These are phyloP conservation scores for Durio zibethinus DNA, from an alignment of 345 rosid species.

Conservation along the genomic window DNA sequence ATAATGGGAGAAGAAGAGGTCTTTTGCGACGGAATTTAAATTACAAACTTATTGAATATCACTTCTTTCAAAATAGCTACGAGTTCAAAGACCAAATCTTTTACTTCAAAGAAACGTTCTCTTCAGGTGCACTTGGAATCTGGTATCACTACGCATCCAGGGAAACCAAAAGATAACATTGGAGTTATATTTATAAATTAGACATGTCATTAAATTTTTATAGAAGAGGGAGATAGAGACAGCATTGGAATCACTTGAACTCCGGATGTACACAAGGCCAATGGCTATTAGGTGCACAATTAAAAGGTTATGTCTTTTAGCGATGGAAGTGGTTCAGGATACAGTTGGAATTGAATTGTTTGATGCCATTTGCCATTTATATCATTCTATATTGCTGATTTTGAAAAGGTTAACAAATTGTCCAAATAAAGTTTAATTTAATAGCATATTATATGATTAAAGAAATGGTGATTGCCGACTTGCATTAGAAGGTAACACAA, in stretches of 20 bases:
- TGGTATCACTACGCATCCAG: neutral
- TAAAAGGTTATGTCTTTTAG: neutral
- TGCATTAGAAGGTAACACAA: neutral
- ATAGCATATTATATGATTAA: neutral
- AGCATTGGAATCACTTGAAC: constrained; percentile 6
- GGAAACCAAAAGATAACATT: neutral
- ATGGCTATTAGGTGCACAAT: constrained; percentile 10
- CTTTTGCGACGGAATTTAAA: too few species aligned
- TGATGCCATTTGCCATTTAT: neutral
- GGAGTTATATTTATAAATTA: neutral
- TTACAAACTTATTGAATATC: too few species aligned
- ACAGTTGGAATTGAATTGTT: neutral
- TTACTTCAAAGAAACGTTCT: neutral
- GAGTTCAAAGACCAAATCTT: too few species aligned
- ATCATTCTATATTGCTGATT: neutral
- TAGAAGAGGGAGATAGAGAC: neutral
- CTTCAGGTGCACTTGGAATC: neutral
- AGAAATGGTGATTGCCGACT: constrained; percentile 20
- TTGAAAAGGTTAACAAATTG: neutral
- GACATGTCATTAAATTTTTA: neutral
- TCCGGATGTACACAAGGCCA: constrained; percentile 19
- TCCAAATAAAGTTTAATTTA: neutral
- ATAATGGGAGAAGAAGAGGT: too few species aligned
- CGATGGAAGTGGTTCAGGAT: neutral
- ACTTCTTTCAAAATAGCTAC: too few species aligned